Evolutionary conservation across 208 protist species (phyloP).

Genomic region (Leishmania mexicana): DNA sequence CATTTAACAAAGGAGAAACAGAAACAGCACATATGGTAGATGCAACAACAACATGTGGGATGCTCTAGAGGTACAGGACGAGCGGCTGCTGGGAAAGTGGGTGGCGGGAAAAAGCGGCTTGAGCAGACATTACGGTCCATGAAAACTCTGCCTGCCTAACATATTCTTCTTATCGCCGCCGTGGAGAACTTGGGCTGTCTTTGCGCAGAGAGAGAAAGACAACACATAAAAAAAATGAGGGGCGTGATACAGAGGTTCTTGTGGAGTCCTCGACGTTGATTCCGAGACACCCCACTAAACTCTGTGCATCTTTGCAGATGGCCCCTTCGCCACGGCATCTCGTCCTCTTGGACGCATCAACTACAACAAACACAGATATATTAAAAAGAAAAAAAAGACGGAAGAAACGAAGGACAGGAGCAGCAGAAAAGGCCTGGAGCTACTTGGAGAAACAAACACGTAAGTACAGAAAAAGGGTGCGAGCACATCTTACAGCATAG

Average conservation of each 20-base stretch:
- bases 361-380: neutral
- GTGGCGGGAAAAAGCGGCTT: neutral
- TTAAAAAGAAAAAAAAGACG: neutral
- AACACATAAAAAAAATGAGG: neutral
- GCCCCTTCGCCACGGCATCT: neutral
- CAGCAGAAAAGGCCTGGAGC: neutral
- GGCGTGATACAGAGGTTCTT: neutral
- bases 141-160: neutral
- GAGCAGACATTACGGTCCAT: neutral
- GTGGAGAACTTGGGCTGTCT: neutral
- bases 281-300: neutral
- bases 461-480: neutral
- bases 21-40: neutral
- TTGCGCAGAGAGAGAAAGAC: neutral
- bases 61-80: neutral
- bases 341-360: neutral
- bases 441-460: slow-evolving; percentile 7
- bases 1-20: neutral
- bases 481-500: neutral
- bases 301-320: neutral
- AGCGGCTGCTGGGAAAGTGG: neutral
- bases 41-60: neutral
- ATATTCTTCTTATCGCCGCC: neutral
- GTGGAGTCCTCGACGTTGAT: neutral
- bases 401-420: slow-evolving; percentile 6